These are phyloP conservation scores for Corniculantispora saksenae DNA, from an alignment of 2,329 filamentous ascomycete genomes.

Conservation along the genomic window DNA sequence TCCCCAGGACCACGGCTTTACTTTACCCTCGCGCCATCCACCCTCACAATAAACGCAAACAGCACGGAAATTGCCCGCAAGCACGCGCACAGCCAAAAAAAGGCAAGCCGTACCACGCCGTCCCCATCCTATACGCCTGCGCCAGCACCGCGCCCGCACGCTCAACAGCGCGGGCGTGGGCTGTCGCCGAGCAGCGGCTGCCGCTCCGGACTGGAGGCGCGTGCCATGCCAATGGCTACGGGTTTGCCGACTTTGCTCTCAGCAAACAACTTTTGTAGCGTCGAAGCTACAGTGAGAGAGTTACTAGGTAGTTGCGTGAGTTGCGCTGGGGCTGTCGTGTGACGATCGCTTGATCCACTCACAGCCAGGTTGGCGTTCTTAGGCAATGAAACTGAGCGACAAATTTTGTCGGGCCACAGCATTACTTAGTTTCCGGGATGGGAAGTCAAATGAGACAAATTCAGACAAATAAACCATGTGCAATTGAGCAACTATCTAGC, in stretches of 20 bases:
- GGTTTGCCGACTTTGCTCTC: neutral
- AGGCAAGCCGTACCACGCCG: neutral
- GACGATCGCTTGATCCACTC: too few species aligned
- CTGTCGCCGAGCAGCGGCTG: neutral
- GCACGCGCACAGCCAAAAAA: neutral
- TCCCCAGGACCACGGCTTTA: too few species aligned
- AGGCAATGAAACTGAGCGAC: too few species aligned
- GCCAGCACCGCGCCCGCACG: neutral
- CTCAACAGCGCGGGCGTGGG: neutral
- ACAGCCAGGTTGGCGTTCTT: too few species aligned
- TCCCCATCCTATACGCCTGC: neutral
- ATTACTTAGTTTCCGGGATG: neutral
- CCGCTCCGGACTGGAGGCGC: neutral
- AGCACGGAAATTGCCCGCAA: neutral
- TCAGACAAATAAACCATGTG: neutral
- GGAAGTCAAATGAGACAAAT: neutral
- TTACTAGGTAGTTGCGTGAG: too few species aligned
- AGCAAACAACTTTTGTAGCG: too few species aligned
- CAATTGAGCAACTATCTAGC: conserved; percentile 12
- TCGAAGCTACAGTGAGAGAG: too few species aligned
- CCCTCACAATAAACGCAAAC: neutral
- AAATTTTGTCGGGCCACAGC: neutral
- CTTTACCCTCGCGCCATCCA: neutral
- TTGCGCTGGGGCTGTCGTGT: too few species aligned
- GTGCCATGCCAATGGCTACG: neutral